These are phyloP conservation scores for Diospyros kaki DNA, from an alignment of 148 eudicot species.

Conservation along the genomic window DNA sequence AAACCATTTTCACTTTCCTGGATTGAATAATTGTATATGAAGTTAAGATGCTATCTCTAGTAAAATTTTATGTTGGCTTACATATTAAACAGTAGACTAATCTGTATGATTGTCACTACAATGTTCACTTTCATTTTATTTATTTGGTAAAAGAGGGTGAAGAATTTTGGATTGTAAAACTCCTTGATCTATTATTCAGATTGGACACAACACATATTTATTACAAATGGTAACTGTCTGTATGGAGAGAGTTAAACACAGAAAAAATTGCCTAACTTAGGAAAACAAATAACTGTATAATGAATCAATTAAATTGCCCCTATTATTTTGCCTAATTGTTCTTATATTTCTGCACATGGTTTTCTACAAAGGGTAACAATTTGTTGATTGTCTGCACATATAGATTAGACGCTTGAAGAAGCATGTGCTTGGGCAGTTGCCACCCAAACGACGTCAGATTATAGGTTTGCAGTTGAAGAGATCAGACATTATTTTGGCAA, in stretches of 20 bases:
- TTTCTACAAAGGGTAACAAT: too few relatives aligned
- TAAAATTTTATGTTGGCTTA: neutral
- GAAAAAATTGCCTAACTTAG: too few relatives aligned
- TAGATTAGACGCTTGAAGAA: slow-evolving; percentile 97
- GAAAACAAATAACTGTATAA: too few relatives aligned
- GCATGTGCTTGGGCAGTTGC: slow-evolving; percentile 77
- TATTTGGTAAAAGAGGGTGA: too few relatives aligned
- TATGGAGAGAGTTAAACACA: too few relatives aligned
- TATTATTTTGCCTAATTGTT: too few relatives aligned
- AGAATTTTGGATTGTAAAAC: too few relatives aligned
- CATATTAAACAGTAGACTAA: neutral
- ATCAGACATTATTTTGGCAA: slow-evolving; percentile 63
- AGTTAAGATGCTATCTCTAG: neutral
- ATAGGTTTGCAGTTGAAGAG: slow-evolving; percentile 60
- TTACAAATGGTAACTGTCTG: too few relatives aligned
- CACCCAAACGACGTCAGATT: slow-evolving; percentile 91
- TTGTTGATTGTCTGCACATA: neutral
- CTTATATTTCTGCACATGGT: too few relatives aligned
- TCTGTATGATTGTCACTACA: neutral
- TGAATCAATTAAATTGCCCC: too few relatives aligned
- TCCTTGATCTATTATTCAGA: too few relatives aligned
- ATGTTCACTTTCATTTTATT: slow-evolving; percentile 6
- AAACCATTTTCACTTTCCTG: neutral
- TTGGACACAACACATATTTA: too few relatives aligned
- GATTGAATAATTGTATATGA: neutral